Evolutionary conservation across 2,329 filamentous ascomycete genomes (phyloP).

Genomic region (Colletotrichum phormii): DNA sequence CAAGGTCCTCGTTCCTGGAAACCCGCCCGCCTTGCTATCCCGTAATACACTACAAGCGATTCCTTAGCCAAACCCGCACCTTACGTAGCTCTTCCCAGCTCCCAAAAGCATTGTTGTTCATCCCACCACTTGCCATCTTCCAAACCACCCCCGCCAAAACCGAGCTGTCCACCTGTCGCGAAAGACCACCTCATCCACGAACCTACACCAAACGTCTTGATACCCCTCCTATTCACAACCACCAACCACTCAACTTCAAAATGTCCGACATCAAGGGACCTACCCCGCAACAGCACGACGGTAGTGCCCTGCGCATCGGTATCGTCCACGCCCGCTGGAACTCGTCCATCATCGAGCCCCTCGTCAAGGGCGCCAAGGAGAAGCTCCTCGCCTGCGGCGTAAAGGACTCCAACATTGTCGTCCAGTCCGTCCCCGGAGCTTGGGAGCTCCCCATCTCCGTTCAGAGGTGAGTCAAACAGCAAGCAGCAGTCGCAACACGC

Average conservation of each 20-base stretch:
- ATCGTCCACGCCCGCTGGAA: conserved; percentile 99
- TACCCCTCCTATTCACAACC: not conserved
- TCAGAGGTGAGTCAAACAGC: conserved; percentile 71
- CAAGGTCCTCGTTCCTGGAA: conserved; percentile 31
- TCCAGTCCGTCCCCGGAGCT: conserved; percentile 90
- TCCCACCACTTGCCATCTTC: not conserved
- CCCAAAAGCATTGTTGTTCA: not conserved
- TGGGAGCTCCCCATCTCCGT: conserved; percentile 95
- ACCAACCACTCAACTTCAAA: conserved; percentile 43
- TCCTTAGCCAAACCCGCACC: conserved; percentile 7
- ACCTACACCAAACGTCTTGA: not conserved
- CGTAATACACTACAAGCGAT: not conserved
- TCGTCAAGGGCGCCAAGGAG: conserved; percentile 83
- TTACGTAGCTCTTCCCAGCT: not conserved
- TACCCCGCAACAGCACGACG: conserved; percentile 70
- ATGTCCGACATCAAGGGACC: conserved; percentile 68
- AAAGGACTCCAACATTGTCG: conserved; percentile 85
- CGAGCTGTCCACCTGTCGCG: not conserved
- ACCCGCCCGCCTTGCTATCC: not conserved
- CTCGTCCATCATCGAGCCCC: conserved; percentile 83
- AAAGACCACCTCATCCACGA: not conserved
- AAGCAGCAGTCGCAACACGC: not conserved
- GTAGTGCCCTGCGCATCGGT: conserved; percentile 84
- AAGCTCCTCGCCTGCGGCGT: conserved; percentile 85
- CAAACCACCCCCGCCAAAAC: not conserved